Evolutionary conservation across 140 eudicot species (phyloP), one percentile per base, ranked within the genome.

Genomic region (Senecio squalidus): DNA sequence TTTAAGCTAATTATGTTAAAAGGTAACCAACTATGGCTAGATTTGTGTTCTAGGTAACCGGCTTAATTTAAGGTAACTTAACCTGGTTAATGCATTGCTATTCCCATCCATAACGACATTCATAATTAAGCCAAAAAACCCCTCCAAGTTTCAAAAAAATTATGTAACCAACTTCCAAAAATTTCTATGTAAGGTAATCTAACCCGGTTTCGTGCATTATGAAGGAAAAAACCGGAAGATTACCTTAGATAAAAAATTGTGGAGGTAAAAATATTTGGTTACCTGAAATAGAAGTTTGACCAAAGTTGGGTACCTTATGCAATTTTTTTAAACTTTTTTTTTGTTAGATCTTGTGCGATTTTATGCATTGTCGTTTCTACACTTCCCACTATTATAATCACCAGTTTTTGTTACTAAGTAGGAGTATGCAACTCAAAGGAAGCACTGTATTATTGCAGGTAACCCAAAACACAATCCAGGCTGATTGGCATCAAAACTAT

Each of bases 401-500:
- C 60, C 13, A 51, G 58, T 23, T 46, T n/a, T 43, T 54, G 17
- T 27, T 11, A 46, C 17, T 15, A 24, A 27, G 7, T 54, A 53
- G 45, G 27, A 9, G n/a, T 31, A 25, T 48, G 47, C 10, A 23
- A 23, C 55, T 48, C 7, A 23, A 26, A n/a, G 24, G 36, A 26
- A 51, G 53, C 62, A 66, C 31, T 28, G 21, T 48, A 53, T 52
- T 60, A 16, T 56, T 70, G 39, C 66, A 92, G 96, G 95, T 92
- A 63, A 81, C 96, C 7, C 78, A 60, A 44, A 89, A 92, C 75
- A 76, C 93, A 55, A 78, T 92, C 55, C 81, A 72, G 55, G 96
- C 82, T 58, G 96, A 88, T 76, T 92, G 96, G 99, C 86, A 88
- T 69, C 95, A 80, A 66, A 73, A 78, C 18, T 84, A 84, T 62